Conservation (phyloP, 2,329 filamentous ascomycete species). For the Decorospora gaudefroyi region DNA sequence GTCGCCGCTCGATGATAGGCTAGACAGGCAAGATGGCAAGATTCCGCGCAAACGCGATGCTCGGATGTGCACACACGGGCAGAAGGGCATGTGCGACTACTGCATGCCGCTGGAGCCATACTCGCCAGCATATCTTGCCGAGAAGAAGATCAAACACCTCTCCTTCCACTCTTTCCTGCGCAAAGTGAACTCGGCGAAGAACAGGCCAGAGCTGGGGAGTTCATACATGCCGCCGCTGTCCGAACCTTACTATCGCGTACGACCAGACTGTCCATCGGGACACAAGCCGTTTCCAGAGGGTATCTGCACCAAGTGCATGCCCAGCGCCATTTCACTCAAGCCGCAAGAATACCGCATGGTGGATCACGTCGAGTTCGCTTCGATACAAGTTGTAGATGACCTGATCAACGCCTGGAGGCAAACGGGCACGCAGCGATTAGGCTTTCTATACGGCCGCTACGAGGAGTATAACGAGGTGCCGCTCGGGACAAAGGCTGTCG, state of each 20-base stretch:
- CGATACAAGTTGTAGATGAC: slow-evolving; percentile 80
- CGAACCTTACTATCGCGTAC: slow-evolving; percentile 91
- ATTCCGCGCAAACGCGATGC: slow-evolving; percentile 73
- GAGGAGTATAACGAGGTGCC: slow-evolving; percentile 91
- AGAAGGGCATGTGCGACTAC: slow-evolving; percentile 99
- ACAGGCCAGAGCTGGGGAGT: slow-evolving; percentile 89
- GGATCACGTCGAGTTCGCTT: slow-evolving; percentile 95
- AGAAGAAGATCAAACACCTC: slow-evolving; percentile 98
- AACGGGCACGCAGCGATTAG: slow-evolving; percentile 80
- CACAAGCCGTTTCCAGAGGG: slow-evolving; percentile 94
- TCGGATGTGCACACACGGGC: slow-evolving; percentile 93
- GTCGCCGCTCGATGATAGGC: slow-evolving; percentile 79
- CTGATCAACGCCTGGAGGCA: slow-evolving; percentile 91
- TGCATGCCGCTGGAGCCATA: slow-evolving; percentile 97
- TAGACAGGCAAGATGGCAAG: slow-evolving; percentile 90
- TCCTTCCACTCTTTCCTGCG: slow-evolving; percentile 94
- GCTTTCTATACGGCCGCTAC: slow-evolving; percentile 89
- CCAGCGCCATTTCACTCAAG: slow-evolving; percentile 92
- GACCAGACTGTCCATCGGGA: slow-evolving; percentile 85
- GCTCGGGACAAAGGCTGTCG: slow-evolving; percentile 89
- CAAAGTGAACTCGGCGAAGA: slow-evolving; percentile 94
- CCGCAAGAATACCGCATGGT: slow-evolving; percentile 95
- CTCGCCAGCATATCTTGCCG: slow-evolving; percentile 80
- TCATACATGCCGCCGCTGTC: slow-evolving; percentile 95
- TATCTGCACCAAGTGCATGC: slow-evolving; percentile 97